Base-by-base conservation (phyloP, 1,284 basidiomycete genomes). In the Pseudozyma pruni region DNA sequence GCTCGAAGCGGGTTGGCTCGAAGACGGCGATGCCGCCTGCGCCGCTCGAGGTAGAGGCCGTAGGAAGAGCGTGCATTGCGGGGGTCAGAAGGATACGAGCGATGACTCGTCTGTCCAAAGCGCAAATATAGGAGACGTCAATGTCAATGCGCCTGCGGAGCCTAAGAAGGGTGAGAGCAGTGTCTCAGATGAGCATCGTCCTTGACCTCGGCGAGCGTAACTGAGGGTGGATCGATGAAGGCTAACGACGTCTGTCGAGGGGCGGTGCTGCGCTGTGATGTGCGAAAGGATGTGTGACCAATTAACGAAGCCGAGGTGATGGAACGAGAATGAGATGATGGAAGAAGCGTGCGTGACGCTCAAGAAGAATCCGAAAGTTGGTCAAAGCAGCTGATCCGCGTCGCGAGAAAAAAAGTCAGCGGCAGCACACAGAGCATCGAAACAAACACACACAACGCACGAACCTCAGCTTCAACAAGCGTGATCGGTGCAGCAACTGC, bases 1-100 rank as follows among this genome's bases (percentile, higher is more conserved):
- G 55, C 55, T 75, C 78, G 50, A 78, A 81, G 60, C 72, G 76
- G 22, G 62, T 53, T 19, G 79, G 70, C 47, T 71, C 57, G 49
- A 81, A 80, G 45, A 75, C 68, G 45, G 60, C 51, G n/a, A 64
- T 34, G 35, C 59, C 69, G 42, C 42, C 48, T 23, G 58, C 29
- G 31, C 37, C 51, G 23, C 39, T 47, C 32, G 51, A 66, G 27
- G 55, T 50, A 43, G 56, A 59, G 31, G 51, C 42, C 22, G 55
- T 17, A n/a, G 62, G 55, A 46, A 59, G 34, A 16, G 56, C 51
- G 10, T 51, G 51, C 62, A 66, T 66, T 7, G 39, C 44, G 44
- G 20, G 19, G 39, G 6, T 46, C 2, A 19, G 8, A 1, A 8
- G 23, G 23, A 20, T 48, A 20, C 25, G n/a, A n/a, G n/a, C n/a